Evolutionary conservation across 2,329 filamentous ascomycete genomes (phyloP).

Genomic region (Tolypocladium album): DNA sequence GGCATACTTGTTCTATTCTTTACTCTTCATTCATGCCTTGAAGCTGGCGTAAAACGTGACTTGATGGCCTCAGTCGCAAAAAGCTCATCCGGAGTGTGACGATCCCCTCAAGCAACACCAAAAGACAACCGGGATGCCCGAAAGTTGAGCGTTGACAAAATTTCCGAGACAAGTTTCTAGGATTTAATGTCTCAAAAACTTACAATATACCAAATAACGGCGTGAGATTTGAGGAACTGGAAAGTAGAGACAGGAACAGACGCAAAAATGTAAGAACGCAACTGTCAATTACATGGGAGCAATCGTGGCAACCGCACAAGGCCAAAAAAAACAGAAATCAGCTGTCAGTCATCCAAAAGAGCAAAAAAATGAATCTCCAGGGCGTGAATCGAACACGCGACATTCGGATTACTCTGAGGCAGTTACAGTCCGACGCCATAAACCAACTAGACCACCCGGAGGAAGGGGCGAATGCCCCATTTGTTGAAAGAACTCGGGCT

Average conservation of each 20-base stretch:
- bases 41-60: too few relatives aligned
- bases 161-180: too few relatives aligned
- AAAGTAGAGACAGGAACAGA: background rate
- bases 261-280: background rate
- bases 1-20: background rate
- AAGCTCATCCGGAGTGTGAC: too few relatives aligned
- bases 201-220: too few relatives aligned
- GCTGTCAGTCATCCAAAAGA: too few relatives aligned
- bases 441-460: conserved; percentile 19
- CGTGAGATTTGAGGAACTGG: too few relatives aligned
- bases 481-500: background rate
- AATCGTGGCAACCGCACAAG: background rate
- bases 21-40: background rate
- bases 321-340: background rate
- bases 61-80: too few relatives aligned
- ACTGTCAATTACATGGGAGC: background rate
- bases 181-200: too few relatives aligned
- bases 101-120: too few relatives aligned
- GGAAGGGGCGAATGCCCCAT: background rate
- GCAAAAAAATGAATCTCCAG: conserved; percentile 12
- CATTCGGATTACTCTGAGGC: conserved; percentile 12
- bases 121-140: too few relatives aligned
- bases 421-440: conserved; percentile 18
- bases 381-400: conserved; percentile 19
- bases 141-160: too few relatives aligned